Percentiles rank a stretch among this genome's conserved stretches.
Conservation (phyloP, 2,329 filamentous ascomycete species). For the Cladorrhinum sp. region DNA sequence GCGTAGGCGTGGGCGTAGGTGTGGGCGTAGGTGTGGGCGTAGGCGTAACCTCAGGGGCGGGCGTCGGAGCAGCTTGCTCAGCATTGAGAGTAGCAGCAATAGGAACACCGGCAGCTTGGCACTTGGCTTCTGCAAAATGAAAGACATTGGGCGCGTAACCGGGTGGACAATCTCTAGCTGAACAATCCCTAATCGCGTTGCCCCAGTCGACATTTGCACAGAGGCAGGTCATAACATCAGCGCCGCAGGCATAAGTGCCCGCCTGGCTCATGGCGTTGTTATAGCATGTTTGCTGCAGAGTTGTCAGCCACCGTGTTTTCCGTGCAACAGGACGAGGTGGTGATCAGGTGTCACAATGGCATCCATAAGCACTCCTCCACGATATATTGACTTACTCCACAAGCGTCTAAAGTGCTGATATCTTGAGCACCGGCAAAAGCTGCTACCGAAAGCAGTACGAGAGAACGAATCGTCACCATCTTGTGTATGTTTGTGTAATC, state of each 20-base stretch:
- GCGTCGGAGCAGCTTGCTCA: conserved; percentile 4
- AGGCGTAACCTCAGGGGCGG: conserved; percentile 8
- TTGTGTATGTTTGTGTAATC: background rate
- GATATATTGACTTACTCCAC: conserved; percentile 21
- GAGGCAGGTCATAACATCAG: conserved; percentile 24
- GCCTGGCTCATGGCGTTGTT: conserved; percentile 10
- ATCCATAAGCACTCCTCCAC: conserved; percentile 1
- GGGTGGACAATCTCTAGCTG: conserved; percentile 20
- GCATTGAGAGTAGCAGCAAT: conserved; percentile 3
- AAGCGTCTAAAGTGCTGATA: conserved; percentile 17
- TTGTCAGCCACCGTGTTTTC: conserved; percentile 17
- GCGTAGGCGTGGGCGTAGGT: background rate
- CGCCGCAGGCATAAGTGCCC: conserved; percentile 15
- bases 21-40: conserved; percentile 6
- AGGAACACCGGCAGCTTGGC: conserved; percentile 5
- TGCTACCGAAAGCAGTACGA: conserved; percentile 19
- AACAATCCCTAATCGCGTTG: conserved; percentile 25
- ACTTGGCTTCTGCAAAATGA: conserved; percentile 4
- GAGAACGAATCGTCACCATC: conserved; percentile 13
- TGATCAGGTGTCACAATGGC: conserved; percentile 1
- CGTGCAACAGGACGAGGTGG: background rate
- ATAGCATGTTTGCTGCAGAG: conserved; percentile 21
- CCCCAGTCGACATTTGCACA: conserved; percentile 24
- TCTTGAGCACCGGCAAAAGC: conserved; percentile 19
- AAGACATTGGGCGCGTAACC: conserved; percentile 22